Conservation (phyloP, 805 yeast genomes). For the Cyberlindnera misumaiensis region DNA sequence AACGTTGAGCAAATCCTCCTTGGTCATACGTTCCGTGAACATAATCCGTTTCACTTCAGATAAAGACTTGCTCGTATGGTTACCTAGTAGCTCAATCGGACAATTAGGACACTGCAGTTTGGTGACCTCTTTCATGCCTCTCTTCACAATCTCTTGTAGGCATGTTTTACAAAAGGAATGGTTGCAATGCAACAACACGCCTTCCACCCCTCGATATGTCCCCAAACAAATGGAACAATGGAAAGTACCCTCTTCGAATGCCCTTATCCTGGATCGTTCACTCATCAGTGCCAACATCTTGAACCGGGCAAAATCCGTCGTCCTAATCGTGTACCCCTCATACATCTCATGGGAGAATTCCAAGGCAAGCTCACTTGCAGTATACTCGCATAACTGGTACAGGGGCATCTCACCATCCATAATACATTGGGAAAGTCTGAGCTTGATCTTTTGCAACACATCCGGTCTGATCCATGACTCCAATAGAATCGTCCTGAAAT, state of each 20-base stretch:
- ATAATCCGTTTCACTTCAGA: constrained; percentile 29
- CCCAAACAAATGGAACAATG: constrained; percentile 53
- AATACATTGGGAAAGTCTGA: neutral
- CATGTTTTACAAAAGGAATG: constrained; percentile 47
- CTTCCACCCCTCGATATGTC: constrained; percentile 37
- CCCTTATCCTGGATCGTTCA: constrained; percentile 15
- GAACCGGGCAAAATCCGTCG: neutral
- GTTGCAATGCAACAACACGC: constrained; percentile 34
- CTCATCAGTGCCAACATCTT: constrained; percentile 17
- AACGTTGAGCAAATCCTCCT: constrained; percentile 28
- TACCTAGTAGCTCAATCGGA: constrained; percentile 17
- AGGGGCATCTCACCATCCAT: constrained; percentile 5
- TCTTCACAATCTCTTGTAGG: constrained; percentile 33
- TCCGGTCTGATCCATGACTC: neutral
- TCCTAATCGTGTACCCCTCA: neutral
- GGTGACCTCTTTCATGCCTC: constrained; percentile 7
- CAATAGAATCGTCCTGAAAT: too few species aligned
- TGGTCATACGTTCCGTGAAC: constrained; percentile 35
- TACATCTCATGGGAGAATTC: neutral
- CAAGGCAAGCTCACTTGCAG: neutral
- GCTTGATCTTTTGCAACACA: neutral
- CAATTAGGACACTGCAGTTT: constrained; percentile 55
- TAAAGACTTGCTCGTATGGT: constrained; percentile 20
- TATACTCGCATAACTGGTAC: constrained; percentile 1
- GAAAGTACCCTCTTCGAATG: constrained; percentile 33